These are phyloP conservation scores for Rhodosporidiobolus sp. DNA, from an alignment of 768 basidiomycete species.

Conservation along the genomic window DNA sequence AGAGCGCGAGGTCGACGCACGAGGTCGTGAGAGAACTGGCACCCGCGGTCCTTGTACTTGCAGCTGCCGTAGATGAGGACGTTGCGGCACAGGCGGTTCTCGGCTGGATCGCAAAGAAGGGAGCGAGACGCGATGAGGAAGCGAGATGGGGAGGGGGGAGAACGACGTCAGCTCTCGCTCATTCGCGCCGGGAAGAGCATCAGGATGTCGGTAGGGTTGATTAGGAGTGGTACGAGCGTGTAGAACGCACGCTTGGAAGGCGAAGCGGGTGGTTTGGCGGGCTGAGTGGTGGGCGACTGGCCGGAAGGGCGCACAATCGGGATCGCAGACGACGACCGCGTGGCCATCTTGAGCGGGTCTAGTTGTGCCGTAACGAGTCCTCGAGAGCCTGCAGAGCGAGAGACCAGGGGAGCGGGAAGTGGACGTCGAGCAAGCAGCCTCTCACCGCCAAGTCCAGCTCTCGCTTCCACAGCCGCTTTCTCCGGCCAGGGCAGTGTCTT, in stretches of 20 bases:
- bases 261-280: neutral
- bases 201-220: neutral
- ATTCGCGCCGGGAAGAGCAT: neutral
- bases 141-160: neutral
- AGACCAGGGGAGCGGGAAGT: no score
- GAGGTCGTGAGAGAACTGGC: slow-evolving; percentile 75
- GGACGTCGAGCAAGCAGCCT: no score
- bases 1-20: slow-evolving; percentile 50
- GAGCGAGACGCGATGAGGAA: neutral
- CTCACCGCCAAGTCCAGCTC: no score
- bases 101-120: neutral
- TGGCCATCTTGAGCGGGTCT: neutral
- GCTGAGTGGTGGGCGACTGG: slow-evolving; percentile 1
- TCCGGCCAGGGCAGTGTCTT: no score
- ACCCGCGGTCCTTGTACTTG: slow-evolving; percentile 81
- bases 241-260: slow-evolving; percentile 4
- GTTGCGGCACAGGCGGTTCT: slow-evolving; percentile 34
- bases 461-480: no score
- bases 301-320: slow-evolving; percentile 14
- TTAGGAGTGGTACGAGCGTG: neutral
- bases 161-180: neutral
- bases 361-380: neutral
- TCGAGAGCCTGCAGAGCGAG: neutral
- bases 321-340: slow-evolving; percentile 9
- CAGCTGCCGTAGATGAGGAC: slow-evolving; percentile 59